Percentiles rank a stretch among this genome's conserved stretches.
phyloP scores from a whole-genome alignment of 1,139 yeast genomes.

The Pichia terricola region DNA sequence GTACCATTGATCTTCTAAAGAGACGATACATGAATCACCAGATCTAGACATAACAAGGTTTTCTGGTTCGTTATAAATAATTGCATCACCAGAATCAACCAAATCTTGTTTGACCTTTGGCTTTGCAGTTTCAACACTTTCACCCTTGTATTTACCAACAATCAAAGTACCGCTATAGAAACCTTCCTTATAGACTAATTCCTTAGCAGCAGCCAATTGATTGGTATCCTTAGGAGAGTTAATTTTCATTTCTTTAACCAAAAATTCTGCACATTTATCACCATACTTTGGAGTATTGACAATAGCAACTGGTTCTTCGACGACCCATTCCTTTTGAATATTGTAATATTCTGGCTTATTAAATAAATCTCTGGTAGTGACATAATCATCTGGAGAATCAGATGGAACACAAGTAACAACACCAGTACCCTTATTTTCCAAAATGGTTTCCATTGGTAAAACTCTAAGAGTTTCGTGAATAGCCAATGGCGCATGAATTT shows the following conservation, averaged over 20 bases:
- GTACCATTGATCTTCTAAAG: conserved; percentile 98
- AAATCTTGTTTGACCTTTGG: conserved; percentile 77
- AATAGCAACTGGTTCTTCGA: conserved; percentile 61
- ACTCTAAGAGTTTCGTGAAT: conserved; percentile 63
- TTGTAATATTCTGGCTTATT: conserved; percentile 89
- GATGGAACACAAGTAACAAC: conserved; percentile 98
- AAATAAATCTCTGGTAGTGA: conserved; percentile 73
- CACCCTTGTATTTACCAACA: conserved; percentile 77
- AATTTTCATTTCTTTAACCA: conserved; percentile 82
- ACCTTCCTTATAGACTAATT: conserved; percentile 92
- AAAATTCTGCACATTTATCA: conserved; percentile 73
- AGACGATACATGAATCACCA: conserved; percentile 94
- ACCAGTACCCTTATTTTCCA: conserved; percentile 96
- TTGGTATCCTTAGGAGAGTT: conserved; percentile 89
- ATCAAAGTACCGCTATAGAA: conserved; percentile 82
- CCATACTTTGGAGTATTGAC: conserved; percentile 82
- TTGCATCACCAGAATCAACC: conserved; percentile 69
- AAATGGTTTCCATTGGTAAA: conserved; percentile 95
- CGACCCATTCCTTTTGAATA: conserved; percentile 82
- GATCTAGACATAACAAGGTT: conserved; percentile 82
- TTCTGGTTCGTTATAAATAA: conserved; percentile 93
- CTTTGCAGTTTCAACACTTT: conserved; percentile 85
- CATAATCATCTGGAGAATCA: conserved; percentile 94
- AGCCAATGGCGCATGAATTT: conserved; percentile 79
- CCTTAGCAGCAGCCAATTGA: conserved; percentile 86